A percentile compares a stretch with the other conserved stretches of the same genome.
Conservation (phyloP, 331 rosid species). For the Rosa hybrid region DNA sequence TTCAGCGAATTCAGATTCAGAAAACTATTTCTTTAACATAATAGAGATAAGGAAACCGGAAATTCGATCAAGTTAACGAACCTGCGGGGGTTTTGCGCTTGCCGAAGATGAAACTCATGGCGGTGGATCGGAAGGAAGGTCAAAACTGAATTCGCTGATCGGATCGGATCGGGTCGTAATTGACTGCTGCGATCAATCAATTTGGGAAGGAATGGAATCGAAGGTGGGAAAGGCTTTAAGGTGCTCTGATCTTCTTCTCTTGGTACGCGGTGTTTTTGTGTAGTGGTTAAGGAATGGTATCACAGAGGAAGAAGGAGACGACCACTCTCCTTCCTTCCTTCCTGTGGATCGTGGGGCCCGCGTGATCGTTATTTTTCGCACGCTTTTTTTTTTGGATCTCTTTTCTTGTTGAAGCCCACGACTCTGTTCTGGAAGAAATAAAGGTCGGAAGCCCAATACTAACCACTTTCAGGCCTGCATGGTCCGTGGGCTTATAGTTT, state of each 20-base stretch:
- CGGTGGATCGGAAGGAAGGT: conserved; percentile 30
- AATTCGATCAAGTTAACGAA: conserved; percentile 30
- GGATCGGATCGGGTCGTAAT: conserved; percentile 7
- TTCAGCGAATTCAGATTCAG: background rate
- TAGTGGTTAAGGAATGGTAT: conserved; percentile 23
- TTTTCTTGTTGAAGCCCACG: background rate
- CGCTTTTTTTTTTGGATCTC: background rate
- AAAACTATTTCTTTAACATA: background rate
- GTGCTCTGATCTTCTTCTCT: background rate
- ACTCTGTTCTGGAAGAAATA: background rate
- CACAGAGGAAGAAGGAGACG: conserved; percentile 25
- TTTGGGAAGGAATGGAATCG: background rate
- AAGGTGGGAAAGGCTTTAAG: background rate
- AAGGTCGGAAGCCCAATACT: background rate
- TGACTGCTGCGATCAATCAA: background rate
- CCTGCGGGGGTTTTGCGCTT: conserved; percentile 97
- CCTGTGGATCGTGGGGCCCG: conserved; percentile 15
- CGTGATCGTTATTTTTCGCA: background rate
- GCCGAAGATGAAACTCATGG: conserved; percentile 97
- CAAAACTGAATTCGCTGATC: background rate
- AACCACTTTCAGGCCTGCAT: background rate
- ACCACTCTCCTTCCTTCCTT: background rate
- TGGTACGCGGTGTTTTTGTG: conserved; percentile 40
- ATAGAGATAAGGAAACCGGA: background rate
- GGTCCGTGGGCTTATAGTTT: background rate